Evolutionary conservation across 495 filamentous ascomycete species (phyloP), one percentile per base, ranked within the genome.

Genomic region (Hypoxylon intermedium): DNA sequence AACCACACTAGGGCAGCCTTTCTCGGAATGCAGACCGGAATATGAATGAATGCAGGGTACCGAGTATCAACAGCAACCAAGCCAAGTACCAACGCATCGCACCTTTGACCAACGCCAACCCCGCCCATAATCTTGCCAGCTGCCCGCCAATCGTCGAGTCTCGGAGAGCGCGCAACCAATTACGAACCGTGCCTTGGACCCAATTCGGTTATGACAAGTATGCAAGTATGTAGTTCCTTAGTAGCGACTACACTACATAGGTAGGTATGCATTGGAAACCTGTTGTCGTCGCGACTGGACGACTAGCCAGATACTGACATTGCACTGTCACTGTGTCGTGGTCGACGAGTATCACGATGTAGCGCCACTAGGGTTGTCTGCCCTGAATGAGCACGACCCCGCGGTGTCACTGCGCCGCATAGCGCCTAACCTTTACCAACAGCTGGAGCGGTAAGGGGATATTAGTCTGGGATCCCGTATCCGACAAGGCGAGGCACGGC

Each of bases 341-440:
- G 23, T 31, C 12, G 37, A 9, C 16, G 6, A 24, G 3, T 18
- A 19, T 4, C 28, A 11, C 18, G 5, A 23, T 49, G 21, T 47
- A 47, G 34, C 34, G 34, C 18, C 53, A 31, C 16, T 31, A 16
- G 28, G 26, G 52, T 37, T 38, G 33, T 21, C 33, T 21, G 31
- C 23, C 23, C 43, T 16, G 23, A 47, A 11, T 24, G 13, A 9
- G n/a, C n/a, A n/a, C n/a, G 43, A 34, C 44, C 34, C 21, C 37
- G 19, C 26, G 18, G 21, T 34, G 26, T 34, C 44, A 49, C 16
- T 20, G 23, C 34, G 26, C 28, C 28, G 15, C 38, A 9, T 45
- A 51, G 30, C 40, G 33, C 33, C 19, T 45, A 31, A 40, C 11
- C 56, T 40, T n/a, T 40, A 45, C 19, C 56, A 23, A 45, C 16